A percentile compares a stretch with the other conserved stretches of the same genome.
Evolutionary conservation across 345 rosid species (phyloP).

Genomic region (Arabidopsis arenosa): DNA sequence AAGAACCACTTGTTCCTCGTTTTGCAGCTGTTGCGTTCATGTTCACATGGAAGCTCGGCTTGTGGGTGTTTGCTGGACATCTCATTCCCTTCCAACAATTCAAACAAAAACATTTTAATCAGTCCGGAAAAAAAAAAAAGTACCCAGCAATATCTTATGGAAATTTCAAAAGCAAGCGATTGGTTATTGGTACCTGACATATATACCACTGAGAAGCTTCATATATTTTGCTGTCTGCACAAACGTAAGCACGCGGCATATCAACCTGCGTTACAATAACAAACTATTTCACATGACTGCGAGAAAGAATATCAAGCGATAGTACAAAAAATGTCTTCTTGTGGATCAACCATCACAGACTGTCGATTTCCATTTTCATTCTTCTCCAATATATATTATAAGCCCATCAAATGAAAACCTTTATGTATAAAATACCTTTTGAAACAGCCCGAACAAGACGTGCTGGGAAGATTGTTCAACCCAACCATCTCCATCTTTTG

Average conservation of each 20-base stretch:
- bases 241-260: slow-evolving; percentile 81
- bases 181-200: slow-evolving; percentile 73
- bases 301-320: not conserved
- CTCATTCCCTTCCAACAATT: slow-evolving; percentile 83
- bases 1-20: slow-evolving; percentile 60
- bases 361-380: slow-evolving; percentile 1
- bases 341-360: slow-evolving; percentile 8
- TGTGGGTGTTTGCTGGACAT: slow-evolving; percentile 90
- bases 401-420: no score
- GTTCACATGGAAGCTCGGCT: slow-evolving; percentile 96
- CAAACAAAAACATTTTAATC: slow-evolving; percentile 29
- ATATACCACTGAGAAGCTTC: slow-evolving; percentile 94
- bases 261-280: slow-evolving; percentile 61
- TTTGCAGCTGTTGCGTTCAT: slow-evolving; percentile 62
- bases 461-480: slow-evolving; percentile 89
- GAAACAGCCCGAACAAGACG: slow-evolving; percentile 78
- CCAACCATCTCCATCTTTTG: slow-evolving; percentile 99
- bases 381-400: no score
- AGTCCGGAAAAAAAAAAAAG: not conserved
- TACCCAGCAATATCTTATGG: not conserved
- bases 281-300: slow-evolving; percentile 27
- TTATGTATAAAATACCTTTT: slow-evolving; percentile 59
- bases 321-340: slow-evolving; percentile 4
- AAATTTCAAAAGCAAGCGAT: not conserved
- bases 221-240: slow-evolving; percentile 89